phyloP scores from a whole-genome alignment of 805 yeast genomes.

The Spathaspora hagerdaliae region DNA sequence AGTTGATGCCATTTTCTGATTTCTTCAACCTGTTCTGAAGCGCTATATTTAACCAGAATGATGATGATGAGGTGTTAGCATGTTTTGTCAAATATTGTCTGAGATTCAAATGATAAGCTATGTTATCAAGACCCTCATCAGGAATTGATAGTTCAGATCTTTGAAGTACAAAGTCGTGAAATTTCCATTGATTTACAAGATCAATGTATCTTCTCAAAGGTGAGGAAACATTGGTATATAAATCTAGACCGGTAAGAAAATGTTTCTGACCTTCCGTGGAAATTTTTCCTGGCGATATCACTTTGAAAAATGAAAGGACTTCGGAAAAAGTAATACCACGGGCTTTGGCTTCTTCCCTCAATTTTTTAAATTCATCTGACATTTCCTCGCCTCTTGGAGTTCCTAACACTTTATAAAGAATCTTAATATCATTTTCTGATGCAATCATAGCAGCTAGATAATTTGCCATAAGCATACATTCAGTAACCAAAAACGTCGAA shows the following conservation, averaged over 20 bases:
- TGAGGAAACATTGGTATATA: constrained; percentile 77
- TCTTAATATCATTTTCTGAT: constrained; percentile 41
- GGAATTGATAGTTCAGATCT: neutral
- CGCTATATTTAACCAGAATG: no score
- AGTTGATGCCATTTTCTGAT: no score
- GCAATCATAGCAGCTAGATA: constrained; percentile 52
- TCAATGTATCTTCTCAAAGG: constrained; percentile 86
- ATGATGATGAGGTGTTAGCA: no score
- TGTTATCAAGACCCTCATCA: constrained; percentile 2
- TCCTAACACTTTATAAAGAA: constrained; percentile 43
- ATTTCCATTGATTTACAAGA: constrained; percentile 73
- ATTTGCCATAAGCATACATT: constrained; percentile 80
- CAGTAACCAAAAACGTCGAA: constrained; percentile 62
- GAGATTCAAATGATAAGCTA: constrained; percentile 4
- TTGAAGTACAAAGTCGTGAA: constrained; percentile 24
- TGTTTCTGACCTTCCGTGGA: neutral
- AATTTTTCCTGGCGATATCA: neutral
- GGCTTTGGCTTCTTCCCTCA: constrained; percentile 17
- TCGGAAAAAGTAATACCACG: neutral
- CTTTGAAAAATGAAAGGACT: neutral
- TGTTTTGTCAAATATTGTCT: no score
- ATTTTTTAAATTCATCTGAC: constrained; percentile 18
- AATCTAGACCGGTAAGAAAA: constrained; percentile 48
- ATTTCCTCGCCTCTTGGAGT: constrained; percentile 22
- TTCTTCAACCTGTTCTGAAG: no score